phyloP scores from a whole-genome alignment of 2,329 filamentous ascomycete genomes.

The Lasiodiplodia theobromae region DNA sequence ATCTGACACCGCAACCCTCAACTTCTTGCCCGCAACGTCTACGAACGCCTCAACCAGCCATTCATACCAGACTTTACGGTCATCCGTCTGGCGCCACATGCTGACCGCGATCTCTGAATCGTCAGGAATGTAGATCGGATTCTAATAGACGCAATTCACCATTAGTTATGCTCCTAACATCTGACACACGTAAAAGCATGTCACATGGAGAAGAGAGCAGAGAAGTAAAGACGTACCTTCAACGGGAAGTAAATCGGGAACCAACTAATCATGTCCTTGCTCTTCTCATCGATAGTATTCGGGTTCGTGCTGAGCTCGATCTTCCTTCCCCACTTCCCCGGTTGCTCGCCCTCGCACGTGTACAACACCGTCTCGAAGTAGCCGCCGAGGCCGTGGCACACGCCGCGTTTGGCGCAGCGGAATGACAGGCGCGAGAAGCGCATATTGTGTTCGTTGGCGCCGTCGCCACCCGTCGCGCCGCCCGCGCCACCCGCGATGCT shows the following conservation, averaged over 20 bases:
- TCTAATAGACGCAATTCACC: slow-evolving; percentile 57
- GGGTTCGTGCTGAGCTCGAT: slow-evolving; percentile 93
- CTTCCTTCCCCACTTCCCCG: slow-evolving; percentile 52
- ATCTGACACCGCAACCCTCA: slow-evolving; percentile 38
- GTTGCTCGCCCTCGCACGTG: slow-evolving; percentile 52
- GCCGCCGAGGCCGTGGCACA: slow-evolving; percentile 88
- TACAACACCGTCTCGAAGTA: slow-evolving; percentile 99
- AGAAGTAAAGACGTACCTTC: slow-evolving; percentile 67
- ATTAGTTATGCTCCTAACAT: background rate
- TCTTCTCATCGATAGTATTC: slow-evolving; percentile 89
- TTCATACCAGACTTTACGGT: slow-evolving; percentile 97
- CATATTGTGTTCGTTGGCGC: slow-evolving; percentile 89
- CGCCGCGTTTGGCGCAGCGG: slow-evolving; percentile 77
- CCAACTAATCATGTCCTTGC: slow-evolving; percentile 98
- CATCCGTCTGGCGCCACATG: slow-evolving; percentile 96
- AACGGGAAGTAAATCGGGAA: slow-evolving; percentile 98
- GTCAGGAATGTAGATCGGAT: slow-evolving; percentile 83
- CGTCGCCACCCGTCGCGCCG: slow-evolving; percentile 76
- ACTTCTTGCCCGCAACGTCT: slow-evolving; percentile 4
- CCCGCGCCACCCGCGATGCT: slow-evolving; percentile 72
- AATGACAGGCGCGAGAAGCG: slow-evolving; percentile 82
- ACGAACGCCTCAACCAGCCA: slow-evolving; percentile 90
- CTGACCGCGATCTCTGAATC: slow-evolving; percentile 85
- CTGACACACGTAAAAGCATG: background rate
- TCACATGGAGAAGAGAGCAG: background rate